A percentile compares a stretch with the other conserved stretches of the same genome.
Conservation (phyloP, 2,329 filamentous ascomycete species). For the Ceratocystis eucalypticola region DNA sequence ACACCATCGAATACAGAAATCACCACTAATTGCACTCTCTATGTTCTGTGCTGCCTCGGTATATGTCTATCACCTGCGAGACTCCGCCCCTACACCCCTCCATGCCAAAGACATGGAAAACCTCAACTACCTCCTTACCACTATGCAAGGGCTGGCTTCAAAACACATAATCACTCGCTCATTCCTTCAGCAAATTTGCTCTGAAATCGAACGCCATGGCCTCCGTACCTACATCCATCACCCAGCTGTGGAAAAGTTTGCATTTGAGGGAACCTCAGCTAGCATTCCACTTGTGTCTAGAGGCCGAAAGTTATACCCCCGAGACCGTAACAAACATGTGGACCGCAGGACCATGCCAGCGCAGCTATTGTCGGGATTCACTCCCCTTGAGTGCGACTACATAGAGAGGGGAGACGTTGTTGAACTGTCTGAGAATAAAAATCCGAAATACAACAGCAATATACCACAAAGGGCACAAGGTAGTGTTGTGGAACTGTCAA, state of each 20-base stretch:
- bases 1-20: neutral
- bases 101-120: constrained; percentile 35
- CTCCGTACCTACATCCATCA: constrained; percentile 28
- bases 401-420: constrained; percentile 1
- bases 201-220: constrained; percentile 55
- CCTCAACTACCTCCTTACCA: constrained; percentile 62
- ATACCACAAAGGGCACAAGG: constrained; percentile 11
- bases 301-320: constrained; percentile 12
- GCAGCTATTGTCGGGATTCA: neutral
- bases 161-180: constrained; percentile 65
- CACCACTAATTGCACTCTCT: constrained; percentile 63
- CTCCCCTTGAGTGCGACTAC: constrained; percentile 7
- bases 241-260: constrained; percentile 28
- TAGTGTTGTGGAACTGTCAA: constrained; percentile 14
- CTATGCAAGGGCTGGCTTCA: constrained; percentile 63
- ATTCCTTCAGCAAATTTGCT: constrained; percentile 69
- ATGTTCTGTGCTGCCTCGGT: constrained; percentile 76
- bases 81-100: constrained; percentile 45
- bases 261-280: constrained; percentile 25
- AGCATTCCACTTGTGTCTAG: constrained; percentile 37
- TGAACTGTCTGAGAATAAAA: constrained; percentile 14
- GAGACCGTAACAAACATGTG: neutral
- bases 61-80: constrained; percentile 66
- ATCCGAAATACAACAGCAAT: constrained; percentile 12
- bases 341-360: neutral